Evolutionary conservation across 305 asterid species (phyloP).

Genomic region (Nicotiana rustica): DNA sequence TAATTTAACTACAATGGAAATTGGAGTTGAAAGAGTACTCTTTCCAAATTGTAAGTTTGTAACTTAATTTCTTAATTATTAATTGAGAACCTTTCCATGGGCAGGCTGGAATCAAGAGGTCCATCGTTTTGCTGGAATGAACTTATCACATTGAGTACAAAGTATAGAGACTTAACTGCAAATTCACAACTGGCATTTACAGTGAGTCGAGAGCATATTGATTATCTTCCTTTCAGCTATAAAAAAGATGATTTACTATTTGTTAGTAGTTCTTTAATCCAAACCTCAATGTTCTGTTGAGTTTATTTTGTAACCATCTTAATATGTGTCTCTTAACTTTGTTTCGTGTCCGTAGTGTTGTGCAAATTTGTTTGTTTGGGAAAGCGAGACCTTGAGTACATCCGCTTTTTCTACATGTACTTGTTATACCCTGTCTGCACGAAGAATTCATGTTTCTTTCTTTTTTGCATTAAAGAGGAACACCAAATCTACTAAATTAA

Average conservation of each 20-base stretch:
- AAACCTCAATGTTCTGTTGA: constrained; percentile 20
- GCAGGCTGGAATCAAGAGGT: constrained; percentile 83
- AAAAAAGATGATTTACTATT: background rate
- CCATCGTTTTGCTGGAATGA: constrained; percentile 93
- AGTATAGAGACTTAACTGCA: constrained; percentile 90
- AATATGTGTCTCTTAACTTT: constrained; percentile 13
- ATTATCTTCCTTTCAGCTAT: constrained; percentile 24
- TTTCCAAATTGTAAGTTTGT: background rate
- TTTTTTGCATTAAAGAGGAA: constrained; percentile 5
- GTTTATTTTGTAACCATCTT: background rate
- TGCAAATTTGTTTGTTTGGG: constrained; percentile 5
- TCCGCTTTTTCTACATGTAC: background rate
- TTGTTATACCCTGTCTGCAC: background rate
- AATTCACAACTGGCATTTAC: constrained; percentile 88
- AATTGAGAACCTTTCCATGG: constrained; percentile 17
- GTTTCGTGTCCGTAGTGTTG: constrained; percentile 2
- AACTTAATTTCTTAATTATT: background rate
- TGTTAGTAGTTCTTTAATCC: constrained; percentile 10
- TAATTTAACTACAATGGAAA: constrained; percentile 18
- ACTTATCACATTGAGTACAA: constrained; percentile 88
- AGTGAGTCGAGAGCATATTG: constrained; percentile 49
- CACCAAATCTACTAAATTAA: background rate
- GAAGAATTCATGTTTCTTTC: constrained; percentile 5
- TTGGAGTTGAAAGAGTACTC: background rate
- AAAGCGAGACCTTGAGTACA: background rate